Evolutionary conservation across 352 stramenopile species (phyloP).

Genomic region (Globisporangium nagaii): DNA sequence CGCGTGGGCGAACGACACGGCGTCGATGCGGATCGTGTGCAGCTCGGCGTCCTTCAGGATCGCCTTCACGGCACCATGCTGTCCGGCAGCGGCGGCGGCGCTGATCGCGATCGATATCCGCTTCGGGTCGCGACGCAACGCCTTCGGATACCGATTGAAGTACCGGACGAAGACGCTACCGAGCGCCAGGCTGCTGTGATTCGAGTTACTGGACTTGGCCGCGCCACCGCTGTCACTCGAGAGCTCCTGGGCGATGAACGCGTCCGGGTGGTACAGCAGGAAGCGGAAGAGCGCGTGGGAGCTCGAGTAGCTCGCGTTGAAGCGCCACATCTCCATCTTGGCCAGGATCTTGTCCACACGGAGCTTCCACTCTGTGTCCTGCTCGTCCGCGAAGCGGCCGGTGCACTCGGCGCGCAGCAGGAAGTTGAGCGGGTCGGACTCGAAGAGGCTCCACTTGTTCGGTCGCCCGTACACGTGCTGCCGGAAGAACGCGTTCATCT

Average conservation of each 20-base stretch:
- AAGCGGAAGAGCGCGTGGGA: conserved; percentile 54
- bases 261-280: conserved; percentile 41
- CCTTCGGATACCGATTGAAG: conserved; percentile 36
- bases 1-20: conserved; percentile 57
- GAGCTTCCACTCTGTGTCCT: conserved; percentile 18
- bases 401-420: conserved; percentile 60
- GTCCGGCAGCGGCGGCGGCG: conserved; percentile 32
- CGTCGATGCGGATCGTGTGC: conserved; percentile 43
- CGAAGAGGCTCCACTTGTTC: conserved; percentile 41
- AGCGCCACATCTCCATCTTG: conserved; percentile 28
- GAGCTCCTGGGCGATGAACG: conserved; percentile 20
- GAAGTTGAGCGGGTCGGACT: conserved; percentile 65
- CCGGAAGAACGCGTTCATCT: conserved; percentile 39
- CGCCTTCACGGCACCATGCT: conserved; percentile 26
- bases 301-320: conserved; percentile 57
- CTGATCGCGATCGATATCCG: conserved; percentile 56
- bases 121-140: conserved; percentile 39
- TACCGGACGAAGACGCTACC: conserved; percentile 38
- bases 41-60: conserved; percentile 35
- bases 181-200: conserved; percentile 2
- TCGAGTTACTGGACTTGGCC: neutral
- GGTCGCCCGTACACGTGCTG: conserved; percentile 29
- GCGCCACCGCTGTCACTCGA: neutral
- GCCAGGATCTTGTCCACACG: conserved; percentile 44
- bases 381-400: conserved; percentile 27